Base-by-base conservation (phyloP, 805 yeast genomes). In the Citeromyces matritensis region DNA sequence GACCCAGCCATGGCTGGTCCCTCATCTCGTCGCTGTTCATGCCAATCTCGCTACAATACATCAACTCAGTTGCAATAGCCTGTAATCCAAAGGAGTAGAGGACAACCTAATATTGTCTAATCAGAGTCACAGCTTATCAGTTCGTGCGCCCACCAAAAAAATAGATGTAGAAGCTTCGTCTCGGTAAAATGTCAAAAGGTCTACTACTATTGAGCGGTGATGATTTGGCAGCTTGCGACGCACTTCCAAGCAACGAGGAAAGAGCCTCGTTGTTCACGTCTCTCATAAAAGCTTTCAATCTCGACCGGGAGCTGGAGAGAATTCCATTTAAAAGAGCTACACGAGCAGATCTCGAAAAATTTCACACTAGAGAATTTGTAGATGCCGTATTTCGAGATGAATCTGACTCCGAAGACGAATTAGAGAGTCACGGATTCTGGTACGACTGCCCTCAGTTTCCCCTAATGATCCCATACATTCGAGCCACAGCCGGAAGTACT, bases 361-460 rank as follows among this genome's bases (percentile, higher is more conserved):
- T 69, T 41, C 86, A 77, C 41, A 66, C 21, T 17, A 17, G 21
- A 17, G 7, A 17, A 5, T 17, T 17, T 17, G 21, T 17, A 65
- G 23, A 33, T 36, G 2, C 43, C 42, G 2, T 75, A 55, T 40
- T 49, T 73, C 2, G 44, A 54, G 5, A 42, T 44, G 7, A 42
- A 76, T n/a, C 41, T 70, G 24, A 41, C 41, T 27, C 35, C 36
- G 9, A 35, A 55, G 32, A 11, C 29, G 9, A 37, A 7, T 34
- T 57, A 3, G 48, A 48, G 28, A 25, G 38, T 15, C 71, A 34
- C 44, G 82, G 82, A 0, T 48, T 79, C 4, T 47, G 48, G 10
- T 67, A 66, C 37, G 91, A 79, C 45, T 79, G 86, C 44, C 77
- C 77, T 1, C 40, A 65, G 1, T 79, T 79, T 42, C 69, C 75